Base-by-base conservation (phyloP, 495 filamentous ascomycete species). In the Podospora pseudopauciseta region DNA sequence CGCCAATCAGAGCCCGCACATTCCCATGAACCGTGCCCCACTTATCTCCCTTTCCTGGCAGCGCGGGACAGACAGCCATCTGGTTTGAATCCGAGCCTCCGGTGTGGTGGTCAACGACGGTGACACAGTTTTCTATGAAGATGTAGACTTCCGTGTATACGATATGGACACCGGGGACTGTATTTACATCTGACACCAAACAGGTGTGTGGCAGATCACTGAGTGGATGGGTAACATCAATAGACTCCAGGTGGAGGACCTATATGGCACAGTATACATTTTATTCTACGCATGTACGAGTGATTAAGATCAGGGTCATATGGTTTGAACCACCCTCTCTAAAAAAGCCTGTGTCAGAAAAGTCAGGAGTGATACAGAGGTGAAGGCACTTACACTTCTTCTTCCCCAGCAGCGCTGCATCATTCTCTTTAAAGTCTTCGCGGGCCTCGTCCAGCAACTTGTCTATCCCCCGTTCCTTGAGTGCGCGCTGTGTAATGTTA, bases 381-480 rank as follows among this genome's bases (percentile, higher is more conserved):
- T 13, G 39, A 5, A 3, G 13, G 55, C 49, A 66, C 72, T 74
- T 61, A 75, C 75, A 78, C 53, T 78, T 78, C 72, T 82, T 84
- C 66, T 81, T 84, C 70, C 85, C 86, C 77, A 94, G 82, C 71
- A 91, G 85, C 69, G 90, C 84, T 19, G 86, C 82, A 76, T 97
- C 92, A 65, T 89, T 92, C 68, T 96, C 93, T 67, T 85, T 90
- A 73, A 88, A 92, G 71, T 89, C 88, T 74, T 92, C 91, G 55
- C 91, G 83, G 6, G 92, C 93, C 71, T 97, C 93, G 6, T 92
- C 91, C 18, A 97, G 77, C 84, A 97, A 90, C 65, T 86, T 86
- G 75, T 97, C 92, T 74, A 97, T 94, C 68, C 93, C 93, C 66
- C 87, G 86, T 59, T 93, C 88, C 76, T 94, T 93, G 18, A 97